Evolutionary conservation across 495 filamentous ascomycete species (phyloP).

Genomic region (Thermothielavioides terrestris): DNA sequence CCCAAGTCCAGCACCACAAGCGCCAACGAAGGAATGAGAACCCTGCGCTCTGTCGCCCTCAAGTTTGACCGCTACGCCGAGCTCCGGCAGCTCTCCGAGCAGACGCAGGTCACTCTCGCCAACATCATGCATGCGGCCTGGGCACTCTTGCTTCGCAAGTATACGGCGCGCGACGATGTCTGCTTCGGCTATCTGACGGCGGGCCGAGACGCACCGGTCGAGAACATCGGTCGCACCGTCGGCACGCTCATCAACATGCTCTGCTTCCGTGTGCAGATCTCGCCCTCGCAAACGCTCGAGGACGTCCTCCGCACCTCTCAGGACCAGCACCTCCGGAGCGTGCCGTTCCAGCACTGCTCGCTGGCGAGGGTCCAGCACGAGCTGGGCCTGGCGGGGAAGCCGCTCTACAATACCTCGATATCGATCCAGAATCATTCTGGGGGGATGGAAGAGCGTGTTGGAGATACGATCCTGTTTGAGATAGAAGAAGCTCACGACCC

Average conservation of each 20-base stretch:
- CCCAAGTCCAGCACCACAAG: slow-evolving; percentile 22
- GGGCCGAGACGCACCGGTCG: slow-evolving; percentile 39
- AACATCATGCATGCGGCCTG: slow-evolving; percentile 36
- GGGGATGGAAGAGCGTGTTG: not conserved
- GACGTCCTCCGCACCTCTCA: slow-evolving; percentile 41
- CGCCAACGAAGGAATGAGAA: not conserved
- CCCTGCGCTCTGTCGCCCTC: slow-evolving; percentile 2
- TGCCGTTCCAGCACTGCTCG: slow-evolving; percentile 45
- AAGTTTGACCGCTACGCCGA: slow-evolving; percentile 14
- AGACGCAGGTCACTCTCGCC: slow-evolving; percentile 17
- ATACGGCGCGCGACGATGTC: slow-evolving; percentile 27
- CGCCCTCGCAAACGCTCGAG: slow-evolving; percentile 22
- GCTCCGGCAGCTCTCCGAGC: slow-evolving; percentile 16
- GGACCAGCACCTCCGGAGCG: slow-evolving; percentile 39
- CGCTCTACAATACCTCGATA: slow-evolving; percentile 51
- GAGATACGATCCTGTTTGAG: slow-evolving; percentile 12
- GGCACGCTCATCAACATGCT: slow-evolving; percentile 53
- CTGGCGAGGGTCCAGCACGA: slow-evolving; percentile 49
- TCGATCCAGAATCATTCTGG: slow-evolving; percentile 29
- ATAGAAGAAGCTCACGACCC: slow-evolving; percentile 20
- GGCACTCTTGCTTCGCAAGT: slow-evolving; percentile 28
- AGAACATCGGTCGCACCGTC: slow-evolving; percentile 35
- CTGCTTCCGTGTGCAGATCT: slow-evolving; percentile 39
- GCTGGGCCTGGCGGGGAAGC: slow-evolving; percentile 40
- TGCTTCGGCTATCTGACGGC: slow-evolving; percentile 51